Evolutionary conservation across 371 early-diverging fungal genomes (phyloP).

Genomic region (Actinomucor elegans): DNA sequence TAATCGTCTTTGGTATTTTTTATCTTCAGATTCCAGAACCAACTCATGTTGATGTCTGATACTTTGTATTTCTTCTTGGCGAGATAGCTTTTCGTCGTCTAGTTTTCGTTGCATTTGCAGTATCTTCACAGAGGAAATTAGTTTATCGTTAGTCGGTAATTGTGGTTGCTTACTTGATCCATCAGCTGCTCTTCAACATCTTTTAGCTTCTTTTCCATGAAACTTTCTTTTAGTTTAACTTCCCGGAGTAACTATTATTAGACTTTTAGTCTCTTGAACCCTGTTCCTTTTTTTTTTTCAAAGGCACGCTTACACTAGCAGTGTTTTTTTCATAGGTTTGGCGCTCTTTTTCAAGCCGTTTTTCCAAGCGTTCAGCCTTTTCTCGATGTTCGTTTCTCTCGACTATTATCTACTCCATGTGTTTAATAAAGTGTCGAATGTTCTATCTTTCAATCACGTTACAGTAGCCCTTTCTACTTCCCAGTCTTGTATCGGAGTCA

Average conservation of each 20-base stretch:
- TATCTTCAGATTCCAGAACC: conserved; percentile 26
- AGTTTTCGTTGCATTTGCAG: conserved; percentile 19
- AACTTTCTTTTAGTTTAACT: conserved; percentile 29
- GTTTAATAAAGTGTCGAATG: no score
- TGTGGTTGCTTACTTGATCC: conserved; percentile 26
- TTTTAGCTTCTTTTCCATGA: conserved; percentile 27
- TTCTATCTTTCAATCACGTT: no score
- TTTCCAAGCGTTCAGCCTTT: conserved; percentile 27
- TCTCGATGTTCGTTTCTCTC: conserved; percentile 25
- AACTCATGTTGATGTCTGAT: conserved; percentile 22
- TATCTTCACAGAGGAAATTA: no score
- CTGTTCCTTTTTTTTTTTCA: neutral
- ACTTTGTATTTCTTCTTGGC: conserved; percentile 18
- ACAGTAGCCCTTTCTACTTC: conserved; percentile 39
- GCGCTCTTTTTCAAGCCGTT: conserved; percentile 22
- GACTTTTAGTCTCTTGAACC: no score
- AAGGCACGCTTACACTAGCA: conserved; percentile 21
- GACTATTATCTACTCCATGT: conserved; percentile 12
- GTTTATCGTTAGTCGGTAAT: no score
- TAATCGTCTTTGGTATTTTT: conserved; percentile 30
- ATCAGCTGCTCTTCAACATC: conserved; percentile 21
- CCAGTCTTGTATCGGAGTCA: conserved; percentile 37
- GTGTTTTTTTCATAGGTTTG: conserved; percentile 28
- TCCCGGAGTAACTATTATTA: conserved; percentile 30
- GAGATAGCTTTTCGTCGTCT: conserved; percentile 16